Base-by-base conservation (phyloP, 73 alveolate species). In the Stentor coeruleus region DNA sequence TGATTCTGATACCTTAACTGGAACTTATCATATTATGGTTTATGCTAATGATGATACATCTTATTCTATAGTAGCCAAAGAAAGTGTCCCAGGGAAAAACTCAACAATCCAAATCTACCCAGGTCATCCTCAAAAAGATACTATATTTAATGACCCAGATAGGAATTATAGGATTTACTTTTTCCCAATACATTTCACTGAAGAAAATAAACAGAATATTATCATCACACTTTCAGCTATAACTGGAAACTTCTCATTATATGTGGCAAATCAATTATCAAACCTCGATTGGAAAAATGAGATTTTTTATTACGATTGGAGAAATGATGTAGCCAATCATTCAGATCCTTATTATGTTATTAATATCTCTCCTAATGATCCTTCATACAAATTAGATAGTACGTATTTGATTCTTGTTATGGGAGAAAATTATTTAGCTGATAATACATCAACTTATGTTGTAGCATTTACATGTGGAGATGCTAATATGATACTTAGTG, bases 351-450 rank as follows among this genome's bases (percentile, higher is more conserved):
- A n/a, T n/a, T n/a, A n/a, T n/a, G n/a, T n/a, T n/a, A 75, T 75
- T n/a, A 75, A 15, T 39, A 75, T 75, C 58, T n/a, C 26, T 6
- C 83, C 83, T 39, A 1, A 31, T 0, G 83, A 75, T 33, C 26
- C 35, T 14, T n/a, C 14, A 14, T 75, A 39, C 33, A 75, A 75
- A n/a, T 15, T 36, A 14, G 81, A 38, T 14, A n/a, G 81, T 14
- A 75, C 26, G 0, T 75, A 36, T 2, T 28, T 40, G 15, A 38
- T 75, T 37, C 38, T 75, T 1, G 83, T 75, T 20, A 39, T 14
- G 1, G 83, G 39, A 14, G 72, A 75, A 33, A 39, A 31, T 26
- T 75, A 37, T 38, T 20, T 35, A 14, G 41, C 26, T 20, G 83
- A 40, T 39, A n/a, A 40, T 36, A n/a, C 83, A 20, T 14, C 83